Base-by-base conservation (phyloP, 331 rosid genomes). In the Erythrophleum ivorense region DNA sequence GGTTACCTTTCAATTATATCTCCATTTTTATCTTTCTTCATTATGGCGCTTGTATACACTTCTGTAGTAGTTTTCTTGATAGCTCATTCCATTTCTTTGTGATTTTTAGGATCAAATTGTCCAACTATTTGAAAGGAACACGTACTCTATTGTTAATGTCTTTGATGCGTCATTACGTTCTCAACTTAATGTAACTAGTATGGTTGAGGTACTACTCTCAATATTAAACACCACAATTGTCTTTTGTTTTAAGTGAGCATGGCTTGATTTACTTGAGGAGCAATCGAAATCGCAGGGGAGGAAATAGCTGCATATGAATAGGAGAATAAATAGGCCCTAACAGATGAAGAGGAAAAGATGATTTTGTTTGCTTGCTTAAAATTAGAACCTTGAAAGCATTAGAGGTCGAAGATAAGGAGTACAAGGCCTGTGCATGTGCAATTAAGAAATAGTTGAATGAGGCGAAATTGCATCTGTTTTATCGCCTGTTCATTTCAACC, bases 121-220 rank as follows among this genome's bases (percentile, higher is more conserved):
- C 75, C 86, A 87, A 87, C 89, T 91, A 52, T 93, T 95, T 79
- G 98, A 93, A 92, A 84, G 84, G 45, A 95, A 93, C 84, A 95
- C 99, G 4, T 86, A 95, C 79, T 91, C 97, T 15, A 98, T 95
- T 46, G 99, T 93, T 81, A 95, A 95, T 87, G 92, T 95, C 78
- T 95, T 95, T 43, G 97, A 95, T 66, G 97, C 91, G 52, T 92
- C 99, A 52, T 83, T 93, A 89, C 97, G 97, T 41, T 97, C 99
- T 50, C 98, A 91, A 86, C 97, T 95, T 80, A 95, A 95, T 78
- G 87, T 89, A 57, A 95, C 95, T 48, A 98, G 98, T 19, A 95
- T 85, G 68, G 94, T 95, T 29, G 99, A 95, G 99, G 99, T 95
- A 92, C 21, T 72, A 91, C 15, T 72, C 52, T 71, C 7, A 19